Percentiles rank a stretch among this genome's conserved stretches.
Conservation (phyloP, 441 rosid genomes). For the Gossypium trilobum region DNA sequence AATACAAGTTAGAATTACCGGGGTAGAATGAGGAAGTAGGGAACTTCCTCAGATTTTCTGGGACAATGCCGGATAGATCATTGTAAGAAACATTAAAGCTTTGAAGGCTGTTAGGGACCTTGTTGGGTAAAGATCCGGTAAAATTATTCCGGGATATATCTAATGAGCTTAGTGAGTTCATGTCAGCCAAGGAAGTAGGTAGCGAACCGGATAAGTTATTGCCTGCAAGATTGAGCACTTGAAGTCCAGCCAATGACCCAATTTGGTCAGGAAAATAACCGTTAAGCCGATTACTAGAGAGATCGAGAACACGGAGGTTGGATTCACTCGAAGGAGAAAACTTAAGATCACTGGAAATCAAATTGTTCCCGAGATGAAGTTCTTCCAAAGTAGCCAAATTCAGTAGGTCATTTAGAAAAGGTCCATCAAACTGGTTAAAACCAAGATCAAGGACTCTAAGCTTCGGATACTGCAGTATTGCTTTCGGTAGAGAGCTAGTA, state of each 20-base stretch:
- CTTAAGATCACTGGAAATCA: slow-evolving; percentile 47
- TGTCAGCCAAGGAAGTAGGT: slow-evolving; percentile 60
- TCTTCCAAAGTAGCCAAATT: slow-evolving; percentile 62
- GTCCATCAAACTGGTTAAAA: slow-evolving; percentile 64
- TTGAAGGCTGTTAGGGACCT: slow-evolving; percentile 47
- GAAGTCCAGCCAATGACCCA: slow-evolving; percentile 57
- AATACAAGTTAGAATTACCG: slow-evolving; percentile 53
- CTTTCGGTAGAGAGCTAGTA: slow-evolving; percentile 52
- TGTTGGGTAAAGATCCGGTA: slow-evolving; percentile 68
- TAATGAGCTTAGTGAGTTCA: slow-evolving; percentile 54
- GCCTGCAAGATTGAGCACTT: slow-evolving; percentile 62
- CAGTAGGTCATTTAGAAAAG: slow-evolving; percentile 50
- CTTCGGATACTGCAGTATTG: slow-evolving; percentile 58
- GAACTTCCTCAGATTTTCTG: slow-evolving; percentile 68
- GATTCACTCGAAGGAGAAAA: slow-evolving; percentile 43
- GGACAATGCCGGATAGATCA: slow-evolving; percentile 81
- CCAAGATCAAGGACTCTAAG: slow-evolving; percentile 78
- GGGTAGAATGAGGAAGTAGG: slow-evolving; percentile 71
- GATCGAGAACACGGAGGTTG: slow-evolving; percentile 59
- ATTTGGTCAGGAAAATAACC: slow-evolving; percentile 66
- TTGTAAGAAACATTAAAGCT: slow-evolving; percentile 75
- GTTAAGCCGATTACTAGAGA: slow-evolving; percentile 60
- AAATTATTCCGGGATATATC: slow-evolving; percentile 77
- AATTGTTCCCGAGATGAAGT: slow-evolving; percentile 61
- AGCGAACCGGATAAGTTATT: slow-evolving; percentile 81